Base-by-base conservation (phyloP, 345 rosid genomes). In the Boechera stricta region DNA sequence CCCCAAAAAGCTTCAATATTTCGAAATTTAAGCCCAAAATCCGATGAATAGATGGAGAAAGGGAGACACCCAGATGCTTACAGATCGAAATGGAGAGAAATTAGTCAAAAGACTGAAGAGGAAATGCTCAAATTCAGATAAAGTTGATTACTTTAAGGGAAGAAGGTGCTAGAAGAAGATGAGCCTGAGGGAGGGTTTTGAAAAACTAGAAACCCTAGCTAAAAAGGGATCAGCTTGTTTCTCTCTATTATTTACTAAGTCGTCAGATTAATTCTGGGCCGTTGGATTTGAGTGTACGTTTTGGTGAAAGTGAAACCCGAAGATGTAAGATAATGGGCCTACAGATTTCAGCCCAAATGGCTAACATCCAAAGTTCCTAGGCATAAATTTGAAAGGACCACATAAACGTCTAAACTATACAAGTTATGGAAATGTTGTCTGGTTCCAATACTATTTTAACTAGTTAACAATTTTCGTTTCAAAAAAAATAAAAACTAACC, bases 161-260 rank as follows among this genome's bases (percentile, higher is more conserved):
- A 53, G 56, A 24, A 52, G 56, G 31, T 52, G 56, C 56, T 52
- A 52, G 56, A 52, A 52, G 33, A 26, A 53, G 58, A 53, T 53
- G 58, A 53, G 33, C 49, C 49, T 5, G 49, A 13, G 33, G 31
- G 31, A 32, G 32, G 58, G 58, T 53, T 53, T 53, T 24, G 15
- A 26, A 53, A 53, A 53, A 26, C 15, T 5, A 53, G 58, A 53
- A 53, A 53, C 58, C 58, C 33, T 53, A 53, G 58, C 58, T 53
- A 10, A 18, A 51, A 41, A 9, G 11, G 26, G 26, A 51, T 1
- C 58, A 26, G 26, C 58, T 26, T 53, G 58, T 26, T 51, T 53
- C 33, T 47, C 52, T 47, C 52, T 12, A 42, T 47, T 53, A 53
- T 24, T 51, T 10, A 24, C 33, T 11, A 26, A 24, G 18, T 55